Conservation (phyloP, 768 basidiomycete genomes). For the Kwoniella pini region DNA sequence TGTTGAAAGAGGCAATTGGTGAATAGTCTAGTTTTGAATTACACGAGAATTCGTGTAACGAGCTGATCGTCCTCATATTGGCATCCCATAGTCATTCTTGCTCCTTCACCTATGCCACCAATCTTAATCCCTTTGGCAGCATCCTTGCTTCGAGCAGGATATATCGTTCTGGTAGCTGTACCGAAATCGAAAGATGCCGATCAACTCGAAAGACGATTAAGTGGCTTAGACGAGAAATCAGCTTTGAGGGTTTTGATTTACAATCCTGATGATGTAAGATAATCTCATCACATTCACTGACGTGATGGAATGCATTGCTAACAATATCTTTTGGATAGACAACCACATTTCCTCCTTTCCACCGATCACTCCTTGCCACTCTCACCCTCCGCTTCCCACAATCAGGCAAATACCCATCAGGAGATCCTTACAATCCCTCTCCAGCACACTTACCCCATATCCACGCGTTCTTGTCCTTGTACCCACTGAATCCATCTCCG, state of each 20-base stretch:
- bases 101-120: constrained; percentile 45
- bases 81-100: constrained; percentile 35
- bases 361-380: constrained; percentile 49
- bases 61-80: no score
- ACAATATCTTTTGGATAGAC: constrained; percentile 30
- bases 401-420: constrained; percentile 17
- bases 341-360: constrained; percentile 51
- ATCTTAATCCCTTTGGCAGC: constrained; percentile 41
- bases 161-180: constrained; percentile 50
- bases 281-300: no score
- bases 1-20: constrained; percentile 49
- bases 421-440: constrained; percentile 47
- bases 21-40: neutral
- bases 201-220: constrained; percentile 39
- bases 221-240: constrained; percentile 34
- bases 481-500: constrained; percentile 48
- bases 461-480: constrained; percentile 50
- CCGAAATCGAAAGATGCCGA: constrained; percentile 51
- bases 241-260: constrained; percentile 46
- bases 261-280: constrained; percentile 52
- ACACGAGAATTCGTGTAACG: neutral
- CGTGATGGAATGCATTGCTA: no score
- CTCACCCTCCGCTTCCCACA: constrained; percentile 49
- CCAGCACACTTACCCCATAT: constrained; percentile 44
- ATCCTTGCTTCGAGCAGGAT: constrained; percentile 43